These are phyloP conservation scores for Phoma sp. DNA, from an alignment of 2,329 filamentous ascomycete species.

Conservation along the genomic window DNA sequence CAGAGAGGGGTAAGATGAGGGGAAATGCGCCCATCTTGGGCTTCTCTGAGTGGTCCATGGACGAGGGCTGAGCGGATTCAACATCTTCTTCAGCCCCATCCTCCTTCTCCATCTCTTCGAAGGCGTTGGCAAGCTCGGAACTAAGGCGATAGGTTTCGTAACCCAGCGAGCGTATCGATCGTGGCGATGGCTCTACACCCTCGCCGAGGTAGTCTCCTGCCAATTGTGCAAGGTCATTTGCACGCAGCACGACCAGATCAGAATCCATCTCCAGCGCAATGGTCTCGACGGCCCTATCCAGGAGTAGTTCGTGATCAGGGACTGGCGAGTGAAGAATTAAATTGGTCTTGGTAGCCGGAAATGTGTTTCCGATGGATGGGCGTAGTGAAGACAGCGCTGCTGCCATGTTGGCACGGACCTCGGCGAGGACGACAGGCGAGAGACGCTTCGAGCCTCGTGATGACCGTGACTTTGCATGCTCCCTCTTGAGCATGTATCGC, in stretches of 20 bases:
- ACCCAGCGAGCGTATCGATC: conserved; percentile 56
- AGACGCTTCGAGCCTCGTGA: conserved; percentile 23
- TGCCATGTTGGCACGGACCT: conserved; percentile 59
- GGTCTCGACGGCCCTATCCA: conserved; percentile 69
- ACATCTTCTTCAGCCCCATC: conserved; percentile 49
- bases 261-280: conserved; percentile 68
- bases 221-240: conserved; percentile 73
- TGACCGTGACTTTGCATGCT: conserved; percentile 23
- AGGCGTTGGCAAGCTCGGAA: conserved; percentile 34
- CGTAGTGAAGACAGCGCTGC: conserved; percentile 54
- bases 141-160: conserved; percentile 62
- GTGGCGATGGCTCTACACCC: conserved; percentile 58
- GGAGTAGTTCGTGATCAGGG: conserved; percentile 60
- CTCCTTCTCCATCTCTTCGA: conserved; percentile 39
- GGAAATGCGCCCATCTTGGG: conserved; percentile 18
- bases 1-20: conserved; percentile 27
- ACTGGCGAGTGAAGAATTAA: conserved; percentile 67
- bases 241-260: conserved; percentile 72
- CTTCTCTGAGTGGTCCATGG: conserved; percentile 22
- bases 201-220: conserved; percentile 75
- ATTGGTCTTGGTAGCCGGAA: conserved; percentile 62
- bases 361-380: conserved; percentile 51
- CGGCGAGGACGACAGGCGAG: conserved; percentile 44
- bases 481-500: conserved; percentile 23
- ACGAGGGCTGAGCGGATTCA: conserved; percentile 30